Evolutionary conservation across 371 early-diverging fungal genomes (phyloP), one percentile per base, ranked within the genome.

Genomic region (Rhizopus arrhizus): DNA sequence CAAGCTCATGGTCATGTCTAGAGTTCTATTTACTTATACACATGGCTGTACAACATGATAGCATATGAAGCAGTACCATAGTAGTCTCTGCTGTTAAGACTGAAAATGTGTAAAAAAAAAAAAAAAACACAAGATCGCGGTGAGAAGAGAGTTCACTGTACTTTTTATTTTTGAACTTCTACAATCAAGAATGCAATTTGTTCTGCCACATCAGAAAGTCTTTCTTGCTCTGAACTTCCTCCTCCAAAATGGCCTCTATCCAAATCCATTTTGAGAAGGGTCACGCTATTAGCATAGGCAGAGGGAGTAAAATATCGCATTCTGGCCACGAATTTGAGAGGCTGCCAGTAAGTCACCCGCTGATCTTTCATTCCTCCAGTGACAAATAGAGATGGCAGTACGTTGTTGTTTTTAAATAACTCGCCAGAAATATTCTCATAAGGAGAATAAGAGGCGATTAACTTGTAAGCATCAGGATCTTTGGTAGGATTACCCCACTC

Each of bases 401-500:
- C 2, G 48, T 59, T 16, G 8, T 48, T 48, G 15, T 15, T 9
- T 45, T 58, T 34, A 42, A 58, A 53, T 22, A 42, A 33, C 8
- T 60, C 9, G 4, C 34, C 35, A 3, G 64, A 69, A n/a, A 91
- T 73, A 56, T 87, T 89, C 49, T 93, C 94, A 61, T 93, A 93
- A 0, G 94, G 94, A 6, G 93, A 83, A 58, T 92, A 93, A 40
- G 67, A 62, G 8, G 70, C 56, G 33, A 94, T 89, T 31, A 76
- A 68, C 38, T 83, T 77, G 65, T 88, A 91, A 12, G 77, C 84
- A 4, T 67, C 54, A 0, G 58, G 29, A 35, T 81, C 79, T 8
- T 77, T 65, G 0, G 82, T 62, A 11, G 92, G 92, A 65, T 94
- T 87, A 0, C 95, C 95, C 95, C 95, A 95, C 63, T 95, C 95